Evolutionary conservation across 306 rosid species (phyloP).

Genomic region (Lathyrus oleraceus): DNA sequence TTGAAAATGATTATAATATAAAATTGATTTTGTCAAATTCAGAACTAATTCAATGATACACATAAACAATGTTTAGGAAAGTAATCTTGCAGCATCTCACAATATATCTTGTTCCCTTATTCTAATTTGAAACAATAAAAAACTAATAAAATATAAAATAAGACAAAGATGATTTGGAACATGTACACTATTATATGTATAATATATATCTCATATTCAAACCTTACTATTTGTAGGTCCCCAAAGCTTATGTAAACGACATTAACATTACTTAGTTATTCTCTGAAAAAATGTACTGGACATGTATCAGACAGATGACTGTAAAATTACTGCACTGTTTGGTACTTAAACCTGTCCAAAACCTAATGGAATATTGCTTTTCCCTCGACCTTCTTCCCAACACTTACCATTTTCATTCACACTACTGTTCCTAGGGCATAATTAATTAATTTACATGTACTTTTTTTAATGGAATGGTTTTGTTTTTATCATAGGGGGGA

Average conservation of each 20-base stretch:
- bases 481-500: slow-evolving; percentile 46
- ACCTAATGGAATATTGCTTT: slow-evolving; percentile 12
- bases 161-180: slow-evolving; percentile 26
- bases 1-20: too few species aligned
- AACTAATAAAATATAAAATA: not conserved
- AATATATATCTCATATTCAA: slow-evolving; percentile 23
- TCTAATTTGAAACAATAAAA: not conserved
- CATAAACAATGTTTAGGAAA: not conserved
- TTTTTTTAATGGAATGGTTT: slow-evolving; percentile 34
- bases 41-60: not conserved
- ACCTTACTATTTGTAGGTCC: not conserved
- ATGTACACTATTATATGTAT: not conserved
- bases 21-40: too few species aligned
- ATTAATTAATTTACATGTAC: slow-evolving; percentile 26
- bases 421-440: slow-evolving; percentile 8
- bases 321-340: slow-evolving; percentile 31
- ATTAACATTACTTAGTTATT: slow-evolving; percentile 15
- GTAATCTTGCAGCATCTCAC: slow-evolving; percentile 8
- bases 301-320: slow-evolving; percentile 34
- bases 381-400: not conserved
- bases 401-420: slow-evolving; percentile 15
- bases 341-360: slow-evolving; percentile 33
- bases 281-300: slow-evolving; percentile 25
- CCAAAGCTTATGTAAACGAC: slow-evolving; percentile 28
- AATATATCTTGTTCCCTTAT: slow-evolving; percentile 19